Percentiles rank a stretch among this genome's conserved stretches.
Conservation (phyloP, 768 basidiomycete species). For the Tulasnella sp. region DNA sequence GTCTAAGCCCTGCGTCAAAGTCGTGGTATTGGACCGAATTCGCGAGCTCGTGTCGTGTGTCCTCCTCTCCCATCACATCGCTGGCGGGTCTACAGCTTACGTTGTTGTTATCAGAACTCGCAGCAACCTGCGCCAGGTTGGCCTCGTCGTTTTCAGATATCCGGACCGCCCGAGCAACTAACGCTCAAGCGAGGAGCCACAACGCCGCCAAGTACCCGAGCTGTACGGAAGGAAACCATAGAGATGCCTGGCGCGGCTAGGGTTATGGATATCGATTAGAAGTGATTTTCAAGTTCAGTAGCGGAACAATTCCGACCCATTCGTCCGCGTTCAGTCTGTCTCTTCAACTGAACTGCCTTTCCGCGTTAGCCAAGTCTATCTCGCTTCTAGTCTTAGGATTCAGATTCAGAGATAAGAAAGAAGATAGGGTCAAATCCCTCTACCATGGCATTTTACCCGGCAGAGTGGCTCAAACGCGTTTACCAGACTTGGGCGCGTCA, state of each 20-base stretch:
- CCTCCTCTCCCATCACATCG: background rate
- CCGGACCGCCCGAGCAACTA: constrained; percentile 51
- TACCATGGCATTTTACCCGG: too few species aligned
- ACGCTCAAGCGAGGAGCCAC: constrained; percentile 41
- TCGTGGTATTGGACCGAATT: constrained; percentile 3
- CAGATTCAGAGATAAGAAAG: background rate
- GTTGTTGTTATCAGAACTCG: constrained; percentile 38
- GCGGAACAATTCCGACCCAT: too few species aligned
- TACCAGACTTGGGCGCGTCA: too few species aligned
- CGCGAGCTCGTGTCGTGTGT: constrained; percentile 9
- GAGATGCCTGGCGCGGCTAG: too few species aligned
- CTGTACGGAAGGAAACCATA: too few species aligned
- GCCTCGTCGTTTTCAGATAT: constrained; percentile 50
- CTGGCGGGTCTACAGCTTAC: background rate
- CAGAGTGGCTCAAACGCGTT: too few species aligned
- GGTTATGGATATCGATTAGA: too few species aligned
- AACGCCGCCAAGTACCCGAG: too few species aligned
- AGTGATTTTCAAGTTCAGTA: too few species aligned
- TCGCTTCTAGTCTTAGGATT: background rate
- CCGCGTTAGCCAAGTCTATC: background rate
- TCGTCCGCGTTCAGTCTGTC: too few species aligned
- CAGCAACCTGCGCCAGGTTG: constrained; percentile 39
- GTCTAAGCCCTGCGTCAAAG: constrained; percentile 10
- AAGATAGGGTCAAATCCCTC: too few species aligned
- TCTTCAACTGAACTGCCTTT: too few species aligned